phyloP scores from a whole-genome alignment of 257 asterid genomes.

The Salvia hispanica region DNA sequence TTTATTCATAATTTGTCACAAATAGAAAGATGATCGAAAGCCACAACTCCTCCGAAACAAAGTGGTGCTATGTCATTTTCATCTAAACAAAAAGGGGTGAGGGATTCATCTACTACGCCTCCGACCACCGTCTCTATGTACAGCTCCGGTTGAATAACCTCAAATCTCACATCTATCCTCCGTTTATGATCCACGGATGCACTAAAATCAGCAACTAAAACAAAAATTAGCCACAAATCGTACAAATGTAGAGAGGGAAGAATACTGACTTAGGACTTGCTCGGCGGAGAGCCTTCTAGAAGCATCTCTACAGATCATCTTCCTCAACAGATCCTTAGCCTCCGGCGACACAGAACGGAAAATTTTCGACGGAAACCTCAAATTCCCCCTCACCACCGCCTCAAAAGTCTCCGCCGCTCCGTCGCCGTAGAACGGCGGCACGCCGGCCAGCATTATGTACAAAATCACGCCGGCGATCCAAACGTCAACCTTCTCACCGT shows the following conservation, averaged over 20 bases:
- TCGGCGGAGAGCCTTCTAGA: slow-evolving; percentile 74
- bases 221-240: background rate
- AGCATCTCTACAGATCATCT: slow-evolving; percentile 80
- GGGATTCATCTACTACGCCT: slow-evolving; percentile 7
- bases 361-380: slow-evolving; percentile 72
- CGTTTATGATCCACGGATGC: slow-evolving; percentile 55
- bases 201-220: slow-evolving; percentile 35
- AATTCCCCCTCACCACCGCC: slow-evolving; percentile 74
- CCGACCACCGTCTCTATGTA: slow-evolving; percentile 23
- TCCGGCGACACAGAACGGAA: slow-evolving; percentile 71
- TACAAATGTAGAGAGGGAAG: background rate
- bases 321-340: slow-evolving; percentile 83
- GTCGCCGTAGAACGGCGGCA: slow-evolving; percentile 83
- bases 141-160: slow-evolving; percentile 29
- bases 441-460: slow-evolving; percentile 84
- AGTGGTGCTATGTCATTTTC: slow-evolving; percentile 24
- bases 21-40: slow-evolving; percentile 5
- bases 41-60: slow-evolving; percentile 23
- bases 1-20: slow-evolving; percentile 2
- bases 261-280: slow-evolving; percentile 72
- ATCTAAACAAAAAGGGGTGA: slow-evolving; percentile 1
- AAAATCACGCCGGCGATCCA: slow-evolving; percentile 89
- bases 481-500: slow-evolving; percentile 80
- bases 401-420: slow-evolving; percentile 70
- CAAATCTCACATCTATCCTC: slow-evolving; percentile 35